These are phyloP conservation scores for Thalassiosira livingstoniorum DNA, from an alignment of 352 stramenopile species.

Conservation along the genomic window DNA sequence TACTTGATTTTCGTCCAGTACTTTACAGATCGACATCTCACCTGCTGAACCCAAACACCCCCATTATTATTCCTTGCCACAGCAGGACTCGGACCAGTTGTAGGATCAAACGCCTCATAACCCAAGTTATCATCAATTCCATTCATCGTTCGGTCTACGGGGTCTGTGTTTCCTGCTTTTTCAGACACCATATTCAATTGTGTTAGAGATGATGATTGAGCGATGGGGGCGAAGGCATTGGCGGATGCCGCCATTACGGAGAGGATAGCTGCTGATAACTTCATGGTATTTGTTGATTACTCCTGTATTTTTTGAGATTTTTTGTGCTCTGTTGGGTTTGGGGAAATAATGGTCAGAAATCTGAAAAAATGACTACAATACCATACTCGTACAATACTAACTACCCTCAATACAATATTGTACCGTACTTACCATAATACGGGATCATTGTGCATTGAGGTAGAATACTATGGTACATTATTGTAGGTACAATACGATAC, in stretches of 20 bases:
- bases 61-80: conserved; percentile 79
- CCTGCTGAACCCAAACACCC: conserved; percentile 82
- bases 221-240: conserved; percentile 47
- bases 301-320: too few species aligned
- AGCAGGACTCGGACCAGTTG: conserved; percentile 60
- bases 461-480: too few species aligned
- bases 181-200: too few species aligned
- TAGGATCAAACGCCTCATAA: conserved; percentile 76
- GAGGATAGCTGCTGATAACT: conserved; percentile 47
- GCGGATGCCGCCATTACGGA: conserved; percentile 24
- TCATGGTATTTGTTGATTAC: conserved; percentile 56
- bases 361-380: too few species aligned
- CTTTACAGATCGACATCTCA: not conserved
- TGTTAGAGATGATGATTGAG: too few species aligned
- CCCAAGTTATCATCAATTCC: conserved; percentile 70
- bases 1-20: not conserved
- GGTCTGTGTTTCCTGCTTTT: conserved; percentile 32
- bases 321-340: too few species aligned
- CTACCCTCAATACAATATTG: too few species aligned
- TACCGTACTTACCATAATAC: too few species aligned
- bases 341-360: too few species aligned
- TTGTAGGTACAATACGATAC: too few species aligned
- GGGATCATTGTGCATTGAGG: too few species aligned
- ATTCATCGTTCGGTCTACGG: conserved; percentile 74
- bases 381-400: too few species aligned